Base-by-base conservation (phyloP, 371 early-diverging fungal genomes). In the Syncephalastrum monosporum region DNA sequence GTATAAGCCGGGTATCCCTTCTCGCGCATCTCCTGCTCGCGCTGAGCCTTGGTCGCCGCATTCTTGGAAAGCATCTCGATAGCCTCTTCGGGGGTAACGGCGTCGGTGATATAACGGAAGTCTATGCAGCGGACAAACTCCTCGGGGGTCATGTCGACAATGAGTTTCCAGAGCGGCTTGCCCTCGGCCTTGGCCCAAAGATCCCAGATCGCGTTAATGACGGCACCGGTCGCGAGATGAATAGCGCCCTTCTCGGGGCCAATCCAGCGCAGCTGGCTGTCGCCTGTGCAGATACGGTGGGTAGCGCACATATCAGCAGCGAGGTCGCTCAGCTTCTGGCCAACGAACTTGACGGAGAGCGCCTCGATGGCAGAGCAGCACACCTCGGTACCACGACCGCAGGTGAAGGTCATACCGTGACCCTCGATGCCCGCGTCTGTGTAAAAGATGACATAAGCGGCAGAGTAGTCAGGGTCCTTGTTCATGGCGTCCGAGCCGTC, bases 401-500 rank as follows among this genome's bases (percentile, higher is more conserved):
- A 68, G 16, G 79, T 79, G 29, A 79, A 79, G 1, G 79, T 79
- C 74, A 79, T 68, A 57, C 79, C 79, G 47, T 76, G 76, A 14
- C 79, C 79, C 52, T 68, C 72, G 6, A 74, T 23, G 5, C 56
- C 58, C 3, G 62, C 44, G 23, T 76, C 69, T 8, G 76, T 79
- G 41, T 76, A 74, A 38, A 79, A 76, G 48, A 76, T 71, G 17
- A 79, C 67, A 54, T 79, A 79, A 21, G 79, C 79, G 42, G 79
- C 79, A 45, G 79, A 79, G 38, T 79, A 79, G 55, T 79, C 79
- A 50, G 79, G 79, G 24, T 79, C 77, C 58, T 74, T 75, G 65
- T 75, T 79, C 79, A 79, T 79, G 44, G 79, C 79, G 67, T 79
- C 79, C 8, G 79, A 79, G 27, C 79, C 79, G 61, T 76, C 76